Evolutionary conservation across 2,329 filamentous ascomycete species (phyloP).

Genomic region (Fusarium euwallaceae): DNA sequence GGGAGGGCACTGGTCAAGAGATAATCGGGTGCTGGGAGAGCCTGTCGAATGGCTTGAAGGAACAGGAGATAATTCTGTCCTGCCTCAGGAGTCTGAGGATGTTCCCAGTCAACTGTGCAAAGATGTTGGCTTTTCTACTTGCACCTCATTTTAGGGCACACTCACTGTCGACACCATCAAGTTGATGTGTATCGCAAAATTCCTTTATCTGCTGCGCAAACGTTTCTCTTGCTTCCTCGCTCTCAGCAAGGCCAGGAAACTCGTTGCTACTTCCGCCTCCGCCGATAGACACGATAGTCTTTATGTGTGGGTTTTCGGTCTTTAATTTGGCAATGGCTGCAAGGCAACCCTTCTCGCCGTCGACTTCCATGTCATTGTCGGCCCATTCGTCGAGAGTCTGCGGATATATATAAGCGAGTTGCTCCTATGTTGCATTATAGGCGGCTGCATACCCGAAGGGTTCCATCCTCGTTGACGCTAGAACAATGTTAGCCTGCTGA

Average conservation of each 20-base stretch:
- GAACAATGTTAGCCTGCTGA: slow-evolving; percentile 19
- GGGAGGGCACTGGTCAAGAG: slow-evolving; percentile 73
- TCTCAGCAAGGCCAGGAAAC: slow-evolving; percentile 69
- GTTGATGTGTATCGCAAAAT: slow-evolving; percentile 67
- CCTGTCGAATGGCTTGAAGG: slow-evolving; percentile 66
- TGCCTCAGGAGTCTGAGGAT: slow-evolving; percentile 66
- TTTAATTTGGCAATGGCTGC: slow-evolving; percentile 71
- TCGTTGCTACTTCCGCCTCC: slow-evolving; percentile 73
- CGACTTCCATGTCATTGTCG: slow-evolving; percentile 70
- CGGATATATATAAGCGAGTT: neutral
- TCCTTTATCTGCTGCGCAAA: slow-evolving; percentile 68
- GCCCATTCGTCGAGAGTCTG: slow-evolving; percentile 72
- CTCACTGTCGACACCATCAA: slow-evolving; percentile 76
- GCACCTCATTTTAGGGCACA: neutral
- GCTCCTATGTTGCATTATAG: neutral
- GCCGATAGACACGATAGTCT: slow-evolving; percentile 74
- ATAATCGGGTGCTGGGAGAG: slow-evolving; percentile 68
- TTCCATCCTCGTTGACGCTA: slow-evolving; percentile 52
- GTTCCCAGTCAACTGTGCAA: slow-evolving; percentile 75
- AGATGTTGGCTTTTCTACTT: neutral
- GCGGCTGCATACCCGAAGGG: slow-evolving; percentile 55
- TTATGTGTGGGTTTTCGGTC: slow-evolving; percentile 66
- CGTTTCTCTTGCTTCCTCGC: slow-evolving; percentile 59
- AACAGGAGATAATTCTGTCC: slow-evolving; percentile 71
- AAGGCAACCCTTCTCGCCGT: slow-evolving; percentile 71